These are phyloP conservation scores for Hyaloperonospora arabidopsidis DNA, from an alignment of 352 stramenopile genomes.

Conservation along the genomic window DNA sequence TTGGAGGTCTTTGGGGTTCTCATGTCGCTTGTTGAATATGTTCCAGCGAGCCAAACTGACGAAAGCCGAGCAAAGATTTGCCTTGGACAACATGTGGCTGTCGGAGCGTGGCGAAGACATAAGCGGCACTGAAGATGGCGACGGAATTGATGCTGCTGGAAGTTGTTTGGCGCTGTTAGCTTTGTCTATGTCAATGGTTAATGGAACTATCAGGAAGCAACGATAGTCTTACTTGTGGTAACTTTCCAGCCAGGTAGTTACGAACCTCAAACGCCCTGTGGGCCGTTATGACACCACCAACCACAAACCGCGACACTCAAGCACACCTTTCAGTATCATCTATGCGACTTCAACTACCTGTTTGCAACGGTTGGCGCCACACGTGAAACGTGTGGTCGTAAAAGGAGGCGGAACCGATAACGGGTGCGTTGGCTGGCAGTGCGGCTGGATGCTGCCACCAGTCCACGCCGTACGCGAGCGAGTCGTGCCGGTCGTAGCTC, in stretches of 20 bases:
- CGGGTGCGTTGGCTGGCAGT: slow-evolving; percentile 30
- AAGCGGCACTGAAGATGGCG: not conserved
- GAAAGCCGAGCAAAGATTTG: too few relatives aligned
- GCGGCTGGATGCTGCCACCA: slow-evolving; percentile 54
- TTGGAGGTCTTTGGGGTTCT: too few relatives aligned
- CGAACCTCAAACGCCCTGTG: too few relatives aligned
- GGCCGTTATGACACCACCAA: not conserved
- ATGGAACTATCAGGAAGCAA: not conserved
- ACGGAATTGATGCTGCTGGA: slow-evolving; percentile 1
- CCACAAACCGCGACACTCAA: not conserved
- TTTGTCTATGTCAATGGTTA: slow-evolving; percentile 1
- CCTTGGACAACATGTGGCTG: too few relatives aligned
- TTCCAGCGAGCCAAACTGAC: too few relatives aligned
- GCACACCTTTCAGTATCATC: not conserved
- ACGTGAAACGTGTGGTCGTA: slow-evolving; percentile 76
- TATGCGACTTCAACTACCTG: slow-evolving; percentile 11
- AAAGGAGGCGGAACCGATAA: slow-evolving; percentile 73
- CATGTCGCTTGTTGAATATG: too few relatives aligned
- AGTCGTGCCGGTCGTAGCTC: slow-evolving; percentile 56
- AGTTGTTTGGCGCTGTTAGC: slow-evolving; percentile 4
- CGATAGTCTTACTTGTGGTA: not conserved
- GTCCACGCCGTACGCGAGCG: slow-evolving; percentile 80
- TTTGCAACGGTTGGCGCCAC: slow-evolving; percentile 31
- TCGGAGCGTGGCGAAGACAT: too few relatives aligned
- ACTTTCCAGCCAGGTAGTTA: not conserved